A percentile compares a stretch with the other conserved stretches of the same genome.
Evolutionary conservation across 345 rosid genomes (phyloP).

Genomic region (Eucalyptus cloeziana): DNA sequence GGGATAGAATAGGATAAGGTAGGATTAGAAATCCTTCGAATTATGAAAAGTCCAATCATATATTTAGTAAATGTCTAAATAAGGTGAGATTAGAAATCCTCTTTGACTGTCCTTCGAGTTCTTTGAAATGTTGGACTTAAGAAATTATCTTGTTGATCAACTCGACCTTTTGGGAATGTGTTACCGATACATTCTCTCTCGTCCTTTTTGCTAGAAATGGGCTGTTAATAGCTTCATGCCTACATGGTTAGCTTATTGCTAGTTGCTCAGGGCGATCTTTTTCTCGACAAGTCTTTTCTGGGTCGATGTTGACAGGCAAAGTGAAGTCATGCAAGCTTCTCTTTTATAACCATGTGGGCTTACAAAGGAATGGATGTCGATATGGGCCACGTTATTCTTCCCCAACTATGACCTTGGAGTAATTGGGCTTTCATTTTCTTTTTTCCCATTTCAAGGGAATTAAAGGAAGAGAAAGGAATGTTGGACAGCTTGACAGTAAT

Average conservation of each 20-base stretch:
- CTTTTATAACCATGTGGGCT: constrained; percentile 1
- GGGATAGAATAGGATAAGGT: not conserved
- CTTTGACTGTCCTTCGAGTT: not conserved
- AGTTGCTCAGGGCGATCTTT: no score
- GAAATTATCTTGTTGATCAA: no score
- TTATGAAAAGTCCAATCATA: not conserved
- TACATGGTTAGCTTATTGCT: no score
- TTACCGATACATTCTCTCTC: no score
- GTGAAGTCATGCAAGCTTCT: no score
- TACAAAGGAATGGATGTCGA: constrained; percentile 63
- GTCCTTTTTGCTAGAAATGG: no score
- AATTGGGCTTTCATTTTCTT: not conserved
- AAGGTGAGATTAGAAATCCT: not conserved
- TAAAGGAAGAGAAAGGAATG: not conserved
- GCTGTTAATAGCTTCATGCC: no score
- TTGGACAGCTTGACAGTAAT: not conserved
- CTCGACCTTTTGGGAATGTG: no score
- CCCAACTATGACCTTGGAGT: not conserved
- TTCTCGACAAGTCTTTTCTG: no score
- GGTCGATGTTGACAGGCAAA: no score
- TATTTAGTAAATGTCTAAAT: not conserved
- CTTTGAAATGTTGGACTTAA: no score
- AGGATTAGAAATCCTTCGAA: accelerated
- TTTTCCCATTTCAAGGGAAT: not conserved
- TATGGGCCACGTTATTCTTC: constrained; percentile 42